Evolutionary conservation across 805 yeast species (phyloP), one percentile per base, ranked within the genome.

Genomic region (Schwanniomyces occidentalis): DNA sequence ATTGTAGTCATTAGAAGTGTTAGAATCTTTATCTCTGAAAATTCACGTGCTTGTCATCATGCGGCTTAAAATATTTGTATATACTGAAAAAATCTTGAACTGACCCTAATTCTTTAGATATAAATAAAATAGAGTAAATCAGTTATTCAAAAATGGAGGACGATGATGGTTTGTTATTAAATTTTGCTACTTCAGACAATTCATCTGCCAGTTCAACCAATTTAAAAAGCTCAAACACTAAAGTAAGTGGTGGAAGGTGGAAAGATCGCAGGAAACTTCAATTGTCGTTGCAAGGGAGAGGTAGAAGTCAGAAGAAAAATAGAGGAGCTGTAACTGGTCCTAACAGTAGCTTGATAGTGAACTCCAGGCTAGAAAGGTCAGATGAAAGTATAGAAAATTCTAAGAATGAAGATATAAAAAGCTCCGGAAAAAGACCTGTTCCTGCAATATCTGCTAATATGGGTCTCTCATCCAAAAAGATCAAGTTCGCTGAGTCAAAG

Each of bases 181-280:
- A 91, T 56, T 82, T 91, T 52, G 75, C 82, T 18, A 61, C 71
- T 4, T 51, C 52, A 16, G 52, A 45, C 8, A 54, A 58, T 6
- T 49, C 30, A 2, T 38, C 54, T 10, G 52, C 48, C 8, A 44
- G 48, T 17, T 39, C 52, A 2, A 44, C 64, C 5, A n/a, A n/a
- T n/a, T n/a, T n/a, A n/a, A 42, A 44, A 38, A 49, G 33, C 8
- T 33, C 40, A 12, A 15, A 37, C 44, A 45, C 40, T 24, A 78
- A 73, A 51, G 73, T 79, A 2, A 66, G 75, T 2, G 91, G 91
- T 23, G 95, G 95, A 10, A 74, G 73, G 44, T 87, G 95, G 95
- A 82, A 76, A 48, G 95, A 87, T 38, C 73, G 95, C 43, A 67
- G 93, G 48, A 78, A 76, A 52, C 63, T 76, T 39, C 80, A 77